These are phyloP conservation scores for grape (Vitis vinifera) DNA, from an alignment of 164 flowering plant species.

Conservation along the genomic window ASM3070453v1 NC_081813.1:4622001-4622500, in stretches of 20 bases:
- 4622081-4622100: too few relatives aligned
- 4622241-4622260: slow-evolving; percentile 5
- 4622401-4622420: not conserved
- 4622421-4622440: not conserved
- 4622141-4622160: too few relatives aligned
- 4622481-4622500: too few relatives aligned
- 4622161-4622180: too few relatives aligned
- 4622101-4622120: too few relatives aligned
- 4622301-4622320: slow-evolving; percentile 6
- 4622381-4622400: not conserved
- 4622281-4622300: slow-evolving; percentile 2
- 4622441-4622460: not conserved
- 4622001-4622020: not conserved
- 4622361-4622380: not conserved
- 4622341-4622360: not conserved
- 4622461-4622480: not conserved
- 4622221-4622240: not conserved
- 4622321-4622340: rapidly evolving
- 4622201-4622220: too few relatives aligned
- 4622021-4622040: too few relatives aligned
- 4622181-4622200: too few relatives aligned
- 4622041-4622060: not conserved
- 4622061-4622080: not conserved
- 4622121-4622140: too few relatives aligned
- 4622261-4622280: slow-evolving; percentile 1